phyloP scores from a whole-genome alignment of 805 yeast genomes.

The Metschnikowia lochheadii region DNA sequence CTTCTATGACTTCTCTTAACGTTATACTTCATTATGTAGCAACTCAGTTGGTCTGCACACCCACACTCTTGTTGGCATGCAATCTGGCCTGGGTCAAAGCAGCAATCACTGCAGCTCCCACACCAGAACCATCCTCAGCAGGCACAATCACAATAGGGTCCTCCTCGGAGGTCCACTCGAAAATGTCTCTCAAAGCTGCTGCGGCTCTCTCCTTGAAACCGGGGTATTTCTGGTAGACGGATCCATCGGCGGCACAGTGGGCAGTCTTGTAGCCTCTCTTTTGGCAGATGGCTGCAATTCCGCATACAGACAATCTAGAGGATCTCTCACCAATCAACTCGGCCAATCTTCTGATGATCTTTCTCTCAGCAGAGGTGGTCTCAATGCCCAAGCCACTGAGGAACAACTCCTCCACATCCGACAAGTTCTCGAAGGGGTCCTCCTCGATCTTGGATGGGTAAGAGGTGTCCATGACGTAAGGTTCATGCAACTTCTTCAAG shows the following conservation, averaged over 20 bases:
- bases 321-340: slow-evolving; percentile 90
- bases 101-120: slow-evolving; percentile 97
- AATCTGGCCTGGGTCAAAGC: slow-evolving; percentile 85
- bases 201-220: slow-evolving; percentile 88
- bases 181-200: slow-evolving; percentile 80
- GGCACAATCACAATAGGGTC: slow-evolving; percentile 84
- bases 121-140: slow-evolving; percentile 98
- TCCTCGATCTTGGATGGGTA: slow-evolving; percentile 83
- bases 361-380: slow-evolving; percentile 75
- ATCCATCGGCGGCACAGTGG: slow-evolving; percentile 96
- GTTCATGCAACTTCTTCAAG: slow-evolving; percentile 51
- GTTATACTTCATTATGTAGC: not conserved
- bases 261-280: slow-evolving; percentile 75
- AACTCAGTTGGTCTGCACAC: slow-evolving; percentile 24
- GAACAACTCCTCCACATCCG: slow-evolving; percentile 69
- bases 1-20: not conserved
- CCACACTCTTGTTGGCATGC: slow-evolving; percentile 65
- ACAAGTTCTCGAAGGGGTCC: slow-evolving; percentile 81
- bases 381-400: slow-evolving; percentile 51
- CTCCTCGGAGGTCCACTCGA: slow-evolving; percentile 63
- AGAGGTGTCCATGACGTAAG: slow-evolving; percentile 84
- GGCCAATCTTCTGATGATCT: slow-evolving; percentile 74
- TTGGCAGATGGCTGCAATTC: slow-evolving; percentile 88
- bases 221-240: slow-evolving; percentile 92
- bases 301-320: slow-evolving; percentile 89